These are phyloP conservation scores for Tremella yokohamensis DNA, from an alignment of 768 basidiomycete genomes.

Conservation along the genomic window DNA sequence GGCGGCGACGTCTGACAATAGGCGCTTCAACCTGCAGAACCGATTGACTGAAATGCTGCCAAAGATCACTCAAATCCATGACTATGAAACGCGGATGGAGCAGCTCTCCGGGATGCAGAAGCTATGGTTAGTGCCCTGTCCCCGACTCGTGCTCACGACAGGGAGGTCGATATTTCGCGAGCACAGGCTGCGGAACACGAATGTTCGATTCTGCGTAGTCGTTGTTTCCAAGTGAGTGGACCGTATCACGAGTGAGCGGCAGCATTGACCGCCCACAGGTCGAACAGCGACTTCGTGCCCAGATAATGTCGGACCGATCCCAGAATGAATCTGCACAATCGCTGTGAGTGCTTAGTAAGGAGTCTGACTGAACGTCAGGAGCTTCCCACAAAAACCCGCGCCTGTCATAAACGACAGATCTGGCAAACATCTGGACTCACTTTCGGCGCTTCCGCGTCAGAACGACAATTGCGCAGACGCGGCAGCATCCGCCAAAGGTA, in stretches of 20 bases:
- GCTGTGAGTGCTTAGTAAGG: too few species aligned
- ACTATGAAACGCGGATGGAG: constrained; percentile 84
- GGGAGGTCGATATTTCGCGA: constrained; percentile 32
- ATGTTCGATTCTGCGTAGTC: constrained; percentile 3
- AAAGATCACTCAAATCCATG: constrained; percentile 72
- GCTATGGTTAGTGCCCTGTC: constrained; percentile 62
- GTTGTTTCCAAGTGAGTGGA: not conserved
- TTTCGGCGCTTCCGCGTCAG: too few species aligned
- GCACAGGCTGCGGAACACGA: constrained; percentile 18
- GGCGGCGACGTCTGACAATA: constrained; percentile 20
- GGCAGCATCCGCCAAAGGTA: constrained; percentile 18
- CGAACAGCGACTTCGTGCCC: too few species aligned
- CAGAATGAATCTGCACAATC: too few species aligned
- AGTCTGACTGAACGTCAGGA: too few species aligned
- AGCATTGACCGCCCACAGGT: too few species aligned
- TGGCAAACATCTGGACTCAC: too few species aligned
- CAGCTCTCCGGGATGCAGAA: constrained; percentile 72
- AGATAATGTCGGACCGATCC: too few species aligned
- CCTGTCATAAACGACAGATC: not conserved
- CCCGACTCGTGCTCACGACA: not conserved
- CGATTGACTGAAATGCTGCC: constrained; percentile 72
- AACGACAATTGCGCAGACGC: not conserved
- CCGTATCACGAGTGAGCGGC: too few species aligned
- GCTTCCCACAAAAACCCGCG: not conserved
- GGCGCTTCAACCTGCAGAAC: constrained; percentile 70